A percentile compares a stretch with the other conserved stretches of the same genome.
These are phyloP conservation scores for Rhizophlyctis rosea DNA, from an alignment of 192 early-diverging fungal genomes.

Conservation along the genomic window DNA sequence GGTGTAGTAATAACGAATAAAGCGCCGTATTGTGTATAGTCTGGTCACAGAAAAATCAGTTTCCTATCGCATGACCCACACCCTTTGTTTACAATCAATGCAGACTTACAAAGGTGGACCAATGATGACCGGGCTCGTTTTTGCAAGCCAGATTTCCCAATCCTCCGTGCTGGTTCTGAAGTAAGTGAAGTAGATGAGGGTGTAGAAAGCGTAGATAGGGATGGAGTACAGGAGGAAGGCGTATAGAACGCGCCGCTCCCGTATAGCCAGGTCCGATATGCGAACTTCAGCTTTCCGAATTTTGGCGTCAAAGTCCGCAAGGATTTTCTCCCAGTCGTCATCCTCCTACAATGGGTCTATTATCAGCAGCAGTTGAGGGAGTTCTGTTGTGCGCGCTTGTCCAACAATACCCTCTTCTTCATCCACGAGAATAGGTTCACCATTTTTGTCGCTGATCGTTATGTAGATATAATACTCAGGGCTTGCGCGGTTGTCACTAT, in stretches of 20 bases:
- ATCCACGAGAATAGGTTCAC: no score
- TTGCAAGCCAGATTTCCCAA: conserved; percentile 44
- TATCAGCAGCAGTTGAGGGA: no score
- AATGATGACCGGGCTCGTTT: conserved; percentile 41
- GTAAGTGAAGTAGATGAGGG: conserved; percentile 50
- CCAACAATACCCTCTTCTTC: no score
- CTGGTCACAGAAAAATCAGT: no score
- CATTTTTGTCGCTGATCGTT: no score
- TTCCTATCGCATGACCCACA: no score
- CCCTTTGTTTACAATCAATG: no score
- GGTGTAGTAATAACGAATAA: conserved; percentile 39
- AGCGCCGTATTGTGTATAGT: conserved; percentile 30
- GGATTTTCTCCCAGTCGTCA: conserved; percentile 57
- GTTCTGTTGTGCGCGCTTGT: no score
- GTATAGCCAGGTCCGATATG: conserved; percentile 28
- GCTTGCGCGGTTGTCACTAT: no score
- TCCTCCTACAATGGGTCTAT: conserved; percentile 35
- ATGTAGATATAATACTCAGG: no score
- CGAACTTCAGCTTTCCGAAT: conserved; percentile 48
- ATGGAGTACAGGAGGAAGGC: conserved; percentile 60
- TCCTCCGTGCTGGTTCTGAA: conserved; percentile 34
- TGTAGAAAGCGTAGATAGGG: conserved; percentile 51
- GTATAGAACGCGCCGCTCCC: conserved; percentile 51
- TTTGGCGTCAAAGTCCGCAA: conserved; percentile 55
- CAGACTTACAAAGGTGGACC: conserved; percentile 41